Conservation (phyloP, 164 flowering plant species). For the Vitis cinerea region DNA sequence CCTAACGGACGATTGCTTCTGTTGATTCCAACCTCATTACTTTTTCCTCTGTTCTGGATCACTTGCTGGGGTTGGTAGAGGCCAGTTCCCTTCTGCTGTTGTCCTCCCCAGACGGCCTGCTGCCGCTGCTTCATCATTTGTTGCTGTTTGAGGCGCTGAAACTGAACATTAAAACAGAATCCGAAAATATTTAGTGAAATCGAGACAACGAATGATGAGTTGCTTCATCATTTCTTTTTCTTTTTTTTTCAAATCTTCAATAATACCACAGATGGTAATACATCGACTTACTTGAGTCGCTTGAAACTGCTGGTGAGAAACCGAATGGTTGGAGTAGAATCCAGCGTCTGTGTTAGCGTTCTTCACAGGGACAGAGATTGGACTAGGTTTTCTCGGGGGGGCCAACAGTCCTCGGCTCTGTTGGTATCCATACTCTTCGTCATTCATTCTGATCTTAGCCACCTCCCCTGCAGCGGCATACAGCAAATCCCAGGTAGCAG, state of each 20-base stretch:
- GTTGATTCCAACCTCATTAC: conserved; percentile 4
- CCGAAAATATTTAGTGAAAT: background rate
- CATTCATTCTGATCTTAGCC: conserved; percentile 44
- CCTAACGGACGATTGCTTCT: conserved; percentile 30
- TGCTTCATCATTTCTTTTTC: too few species aligned
- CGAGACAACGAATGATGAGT: too few species aligned
- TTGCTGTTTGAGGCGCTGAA: conserved; percentile 47
- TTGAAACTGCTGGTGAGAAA: conserved; percentile 43
- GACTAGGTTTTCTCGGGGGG: conserved; percentile 29
- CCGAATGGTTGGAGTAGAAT: conserved; percentile 21
- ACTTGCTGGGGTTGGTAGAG: conserved; percentile 15
- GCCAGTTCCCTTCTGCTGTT: conserved; percentile 11
- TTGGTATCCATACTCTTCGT: conserved; percentile 21
- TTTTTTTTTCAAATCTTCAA: too few species aligned
- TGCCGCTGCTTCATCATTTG: conserved; percentile 38
- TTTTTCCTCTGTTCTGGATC: conserved; percentile 17
- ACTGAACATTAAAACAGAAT: conserved; percentile 26
- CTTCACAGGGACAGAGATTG: conserved; percentile 17
- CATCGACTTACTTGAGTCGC: conserved; percentile 30
- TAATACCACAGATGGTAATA: background rate
- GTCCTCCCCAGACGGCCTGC: conserved; percentile 25
- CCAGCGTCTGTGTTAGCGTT: conserved; percentile 14
- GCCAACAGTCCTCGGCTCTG: conserved; percentile 30
- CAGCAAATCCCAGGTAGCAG: conserved; percentile 56
- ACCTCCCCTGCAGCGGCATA: conserved; percentile 70